Base-by-base conservation (phyloP, 2,329 filamentous ascomycete species). In the Trichoderma aggressivum region DNA sequence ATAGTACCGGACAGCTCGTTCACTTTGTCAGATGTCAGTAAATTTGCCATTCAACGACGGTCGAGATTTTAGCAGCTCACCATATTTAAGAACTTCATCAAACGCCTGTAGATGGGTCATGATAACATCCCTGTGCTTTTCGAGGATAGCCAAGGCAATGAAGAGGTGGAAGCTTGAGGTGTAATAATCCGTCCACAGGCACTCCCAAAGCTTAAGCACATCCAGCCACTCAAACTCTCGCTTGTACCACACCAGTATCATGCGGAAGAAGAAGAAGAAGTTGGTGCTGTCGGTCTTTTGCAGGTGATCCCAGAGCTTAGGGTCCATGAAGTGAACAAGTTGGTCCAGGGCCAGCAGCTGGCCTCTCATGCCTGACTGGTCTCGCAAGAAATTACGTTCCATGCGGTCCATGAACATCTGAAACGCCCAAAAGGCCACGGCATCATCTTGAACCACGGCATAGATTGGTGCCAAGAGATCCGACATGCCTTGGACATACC, bases 231-330 rank as follows among this genome's bases (percentile, higher is more conserved):
- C 88, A 77, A 99, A 99, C 81, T 99, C 96, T 61, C 96, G 91
- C 85, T 99, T 99, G 82, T 96, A 99, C 96, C 96, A 99, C 11
- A 99, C 96, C 1, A 99, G 86, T 39, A 99, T 86, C 96, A 98
- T 98, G 72, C 96, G 92, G 88, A 98, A 99, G 85, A 99, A 98
- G 85, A 99, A 99, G 83, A 99, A 99, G 82, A 99, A 99, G 80
- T 99, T 99, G 28, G 96, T 99, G 77, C 92, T 97, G 77, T 99
- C 97, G 24, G 94, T 93, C 18, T 88, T 90, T 80, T 97, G 90
- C 0, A 99, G 88, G 77, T 99, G 96, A 2, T 92, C 86, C 81
- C 98, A 98, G 8, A 99, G 89, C 79, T 94, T 92, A 0, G 97
- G 96, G 75, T 99, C 96, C 90, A 99, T 94, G 71, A 99, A 93